These are phyloP conservation scores for Candida takata DNA, from an alignment of 805 yeast species.

Conservation along the genomic window DNA sequence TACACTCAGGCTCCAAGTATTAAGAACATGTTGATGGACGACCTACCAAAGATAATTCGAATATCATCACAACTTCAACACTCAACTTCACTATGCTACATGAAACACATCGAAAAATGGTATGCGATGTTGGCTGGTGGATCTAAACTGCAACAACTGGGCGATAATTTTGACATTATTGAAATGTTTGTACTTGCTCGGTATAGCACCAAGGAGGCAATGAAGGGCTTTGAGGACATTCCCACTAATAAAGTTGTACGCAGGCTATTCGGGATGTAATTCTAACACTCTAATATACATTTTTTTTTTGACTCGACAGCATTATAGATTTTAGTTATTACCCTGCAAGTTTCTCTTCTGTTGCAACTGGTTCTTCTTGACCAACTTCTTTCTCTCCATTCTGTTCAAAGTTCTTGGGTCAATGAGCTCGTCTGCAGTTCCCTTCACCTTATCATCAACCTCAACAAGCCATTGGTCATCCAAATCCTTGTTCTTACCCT, in stretches of 20 bases:
- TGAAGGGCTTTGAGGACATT: conserved; percentile 21
- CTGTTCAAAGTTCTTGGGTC: conserved; percentile 84
- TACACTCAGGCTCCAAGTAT: conserved; percentile 16
- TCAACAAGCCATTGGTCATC: conserved; percentile 96
- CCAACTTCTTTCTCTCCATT: conserved; percentile 74
- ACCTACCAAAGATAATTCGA: conserved; percentile 25
- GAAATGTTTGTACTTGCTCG: conserved; percentile 25
- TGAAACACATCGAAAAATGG: conserved; percentile 23
- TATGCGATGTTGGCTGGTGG: conserved; percentile 27
- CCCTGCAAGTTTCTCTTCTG: conserved; percentile 71
- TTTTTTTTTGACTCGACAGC: conserved; percentile 3
- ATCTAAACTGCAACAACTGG: conserved; percentile 19
- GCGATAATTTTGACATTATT: conserved; percentile 31
- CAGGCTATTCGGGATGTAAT: conserved; percentile 15
- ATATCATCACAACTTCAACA: conserved; percentile 12
- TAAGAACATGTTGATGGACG: conserved; percentile 23
- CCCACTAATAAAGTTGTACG: conserved; percentile 17
- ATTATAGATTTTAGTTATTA: not conserved
- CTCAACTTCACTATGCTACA: conserved; percentile 18
- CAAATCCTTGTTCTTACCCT: conserved; percentile 80
- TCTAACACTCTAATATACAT: conserved; percentile 1
- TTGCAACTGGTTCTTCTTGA: conserved; percentile 79
- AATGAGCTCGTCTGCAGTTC: conserved; percentile 54
- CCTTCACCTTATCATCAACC: conserved; percentile 67
- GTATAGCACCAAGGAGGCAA: conserved; percentile 22